A percentile compares a stretch with the other conserved stretches of the same genome.
phyloP scores from a whole-genome alignment of 495 filamentous ascomycete genomes.

The Podospora tetraspora region DNA sequence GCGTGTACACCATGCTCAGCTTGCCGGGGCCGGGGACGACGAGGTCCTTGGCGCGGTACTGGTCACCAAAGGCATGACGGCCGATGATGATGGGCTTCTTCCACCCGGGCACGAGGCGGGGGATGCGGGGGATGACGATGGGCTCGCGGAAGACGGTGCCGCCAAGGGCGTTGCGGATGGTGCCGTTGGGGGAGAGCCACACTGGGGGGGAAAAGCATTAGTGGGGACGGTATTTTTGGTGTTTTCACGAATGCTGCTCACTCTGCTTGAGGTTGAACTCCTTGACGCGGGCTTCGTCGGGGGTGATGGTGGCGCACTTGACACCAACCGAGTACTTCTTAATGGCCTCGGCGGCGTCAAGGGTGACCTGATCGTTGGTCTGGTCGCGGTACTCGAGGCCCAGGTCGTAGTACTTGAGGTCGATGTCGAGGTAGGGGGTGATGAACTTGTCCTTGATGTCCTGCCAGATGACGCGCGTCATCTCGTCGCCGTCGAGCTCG shows the following conservation, averaged over 20 bases:
- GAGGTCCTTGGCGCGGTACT: conserved; percentile 91
- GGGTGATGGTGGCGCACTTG: conserved; percentile 99
- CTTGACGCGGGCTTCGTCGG: conserved; percentile 91
- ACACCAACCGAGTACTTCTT: conserved; percentile 98
- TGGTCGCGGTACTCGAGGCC: conserved; percentile 91
- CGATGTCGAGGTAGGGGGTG: conserved; percentile 87
- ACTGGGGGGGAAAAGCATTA: conserved; percentile 42
- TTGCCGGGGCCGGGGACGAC: conserved; percentile 78
- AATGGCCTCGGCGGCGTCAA: conserved; percentile 93
- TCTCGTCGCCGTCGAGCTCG: conserved; percentile 97
- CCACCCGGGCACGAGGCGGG: conserved; percentile 91
- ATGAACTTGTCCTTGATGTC: conserved; percentile 98
- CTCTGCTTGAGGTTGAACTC: conserved; percentile 98
- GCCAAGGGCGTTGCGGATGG: conserved; percentile 90
- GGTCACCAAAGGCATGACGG: conserved; percentile 96
- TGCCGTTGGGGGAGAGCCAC: conserved; percentile 98
- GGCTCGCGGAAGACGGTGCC: conserved; percentile 98
- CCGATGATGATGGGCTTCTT: conserved; percentile 98
- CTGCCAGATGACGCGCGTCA: conserved; percentile 99
- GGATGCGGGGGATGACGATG: conserved; percentile 89
- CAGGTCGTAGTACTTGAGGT: conserved; percentile 98
- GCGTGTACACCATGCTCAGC: conserved; percentile 90
- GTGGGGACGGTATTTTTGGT: neutral
- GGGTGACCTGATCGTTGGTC: conserved; percentile 92
- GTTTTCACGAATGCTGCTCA: conserved; percentile 35